Percentiles rank a stretch among this genome's conserved stretches.
Conservation (phyloP, 2,329 filamentous ascomycete species). For the Penicillium sp. region DNA sequence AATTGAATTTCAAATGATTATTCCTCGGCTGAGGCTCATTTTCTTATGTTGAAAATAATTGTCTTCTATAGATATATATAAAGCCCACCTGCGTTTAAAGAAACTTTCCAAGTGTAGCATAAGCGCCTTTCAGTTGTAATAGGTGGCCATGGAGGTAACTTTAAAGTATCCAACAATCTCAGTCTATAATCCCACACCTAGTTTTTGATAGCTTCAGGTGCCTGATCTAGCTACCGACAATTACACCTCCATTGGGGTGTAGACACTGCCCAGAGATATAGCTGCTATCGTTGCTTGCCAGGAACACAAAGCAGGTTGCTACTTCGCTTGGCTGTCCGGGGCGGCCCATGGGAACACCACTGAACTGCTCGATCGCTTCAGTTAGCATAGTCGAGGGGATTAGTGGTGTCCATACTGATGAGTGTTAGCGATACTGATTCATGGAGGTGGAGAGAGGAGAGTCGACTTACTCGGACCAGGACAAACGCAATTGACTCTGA, state of each 20-base stretch:
- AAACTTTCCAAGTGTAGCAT: not conserved
- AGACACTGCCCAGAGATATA: conserved; percentile 71
- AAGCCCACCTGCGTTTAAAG: not conserved
- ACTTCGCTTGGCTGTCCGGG: conserved; percentile 79
- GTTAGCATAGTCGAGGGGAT: conserved; percentile 70
- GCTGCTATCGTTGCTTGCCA: conserved; percentile 70
- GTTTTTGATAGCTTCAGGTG: conserved; percentile 6
- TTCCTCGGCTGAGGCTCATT: not conserved
- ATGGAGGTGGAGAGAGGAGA: not conserved
- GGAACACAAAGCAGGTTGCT: conserved; percentile 75
- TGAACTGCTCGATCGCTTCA: conserved; percentile 68
- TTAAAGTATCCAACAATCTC: not conserved
- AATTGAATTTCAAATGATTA: conserved; percentile 17
- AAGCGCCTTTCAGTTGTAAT: not conserved
- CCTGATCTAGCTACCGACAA: conserved; percentile 45
- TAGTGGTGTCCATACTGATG: conserved; percentile 67
- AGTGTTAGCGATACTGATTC: conserved; percentile 10
- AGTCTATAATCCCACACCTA: not conserved
- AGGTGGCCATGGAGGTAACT: too few species aligned
- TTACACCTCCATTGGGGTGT: conserved; percentile 58
- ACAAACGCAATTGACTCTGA: conserved; percentile 71
- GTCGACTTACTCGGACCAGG: conserved; percentile 58
- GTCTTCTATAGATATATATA: not conserved
- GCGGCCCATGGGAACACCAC: conserved; percentile 67
- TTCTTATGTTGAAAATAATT: conserved; percentile 19